phyloP scores from a whole-genome alignment of 176 grass and related monocot species.

The Aegilops tauschii region DNA sequence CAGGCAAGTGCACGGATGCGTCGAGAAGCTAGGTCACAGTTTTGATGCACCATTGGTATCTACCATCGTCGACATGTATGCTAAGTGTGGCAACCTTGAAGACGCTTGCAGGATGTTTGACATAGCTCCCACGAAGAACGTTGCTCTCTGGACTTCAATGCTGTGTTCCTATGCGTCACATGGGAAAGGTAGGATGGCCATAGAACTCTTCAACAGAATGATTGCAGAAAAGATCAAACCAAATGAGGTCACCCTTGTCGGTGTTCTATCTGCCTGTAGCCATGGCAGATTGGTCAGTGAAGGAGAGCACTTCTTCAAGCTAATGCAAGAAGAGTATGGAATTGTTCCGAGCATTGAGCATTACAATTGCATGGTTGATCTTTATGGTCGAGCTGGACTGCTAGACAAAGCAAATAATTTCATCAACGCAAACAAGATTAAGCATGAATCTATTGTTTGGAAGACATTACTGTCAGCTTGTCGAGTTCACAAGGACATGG shows the following conservation, averaged over 20 bases:
- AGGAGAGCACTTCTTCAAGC: slow-evolving; percentile 43
- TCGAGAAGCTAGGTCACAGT: slow-evolving; percentile 42
- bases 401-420: slow-evolving; percentile 45
- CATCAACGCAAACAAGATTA: slow-evolving; percentile 53
- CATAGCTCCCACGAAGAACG: slow-evolving; percentile 12
- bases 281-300: slow-evolving; percentile 43
- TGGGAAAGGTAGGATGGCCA: slow-evolving; percentile 37
- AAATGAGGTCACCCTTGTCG: slow-evolving; percentile 47
- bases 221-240: slow-evolving; percentile 42
- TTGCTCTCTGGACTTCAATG: slow-evolving; percentile 60
- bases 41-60: slow-evolving; percentile 42
- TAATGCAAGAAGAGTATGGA: slow-evolving; percentile 45
- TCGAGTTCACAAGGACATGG: slow-evolving; percentile 51
- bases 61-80: slow-evolving; percentile 48
- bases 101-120: slow-evolving; percentile 40
- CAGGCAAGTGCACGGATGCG: slow-evolving; percentile 36
- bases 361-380: slow-evolving; percentile 75
- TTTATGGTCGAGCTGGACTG: slow-evolving; percentile 58
- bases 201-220: slow-evolving; percentile 48
- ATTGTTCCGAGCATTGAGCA: slow-evolving; percentile 59
- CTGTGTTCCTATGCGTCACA: slow-evolving; percentile 50
- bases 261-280: slow-evolving; percentile 59
- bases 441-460: slow-evolving; percentile 50
- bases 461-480: slow-evolving; percentile 62
- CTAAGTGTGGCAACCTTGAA: slow-evolving; percentile 51